Conservation (phyloP, 2,329 filamentous ascomycete genomes). For the Calonectria leucothoes region DNA sequence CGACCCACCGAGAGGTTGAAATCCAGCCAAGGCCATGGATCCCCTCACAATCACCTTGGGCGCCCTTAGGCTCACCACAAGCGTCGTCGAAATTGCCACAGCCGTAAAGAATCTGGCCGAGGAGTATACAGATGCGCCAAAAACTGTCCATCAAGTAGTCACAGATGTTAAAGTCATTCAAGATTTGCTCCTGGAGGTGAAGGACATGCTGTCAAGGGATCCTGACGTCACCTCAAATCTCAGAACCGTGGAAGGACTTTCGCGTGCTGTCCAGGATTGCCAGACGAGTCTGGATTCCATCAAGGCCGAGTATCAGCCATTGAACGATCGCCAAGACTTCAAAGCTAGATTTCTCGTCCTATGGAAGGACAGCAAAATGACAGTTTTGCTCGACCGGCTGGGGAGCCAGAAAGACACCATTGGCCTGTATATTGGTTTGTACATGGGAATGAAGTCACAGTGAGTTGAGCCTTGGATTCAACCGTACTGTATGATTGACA, state of each 20-base stretch:
- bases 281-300: not conserved
- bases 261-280: not conserved
- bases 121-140: not conserved
- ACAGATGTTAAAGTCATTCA: not conserved
- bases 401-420: not conserved
- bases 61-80: not conserved
- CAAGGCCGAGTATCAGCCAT: not conserved
- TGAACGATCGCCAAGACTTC: not conserved
- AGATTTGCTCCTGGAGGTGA: not conserved
- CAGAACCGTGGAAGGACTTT: not conserved
- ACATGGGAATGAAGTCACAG: not conserved
- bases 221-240: not conserved
- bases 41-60: not conserved
- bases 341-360: not conserved
- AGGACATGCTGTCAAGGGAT: not conserved
- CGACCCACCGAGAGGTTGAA: no score
- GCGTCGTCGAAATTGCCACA: not conserved
- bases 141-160: not conserved
- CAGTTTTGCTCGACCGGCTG: not conserved
- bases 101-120: not conserved
- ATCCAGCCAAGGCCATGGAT: no score
- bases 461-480: not conserved
- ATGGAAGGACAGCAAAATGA: not conserved
- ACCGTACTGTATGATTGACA: not conserved
- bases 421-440: not conserved